Percentiles rank a stretch among this genome's conserved stretches.
These are phyloP conservation scores for Talaromyces pinophilus DNA, from an alignment of 2,329 filamentous ascomycete genomes.

Conservation along the genomic window DNA sequence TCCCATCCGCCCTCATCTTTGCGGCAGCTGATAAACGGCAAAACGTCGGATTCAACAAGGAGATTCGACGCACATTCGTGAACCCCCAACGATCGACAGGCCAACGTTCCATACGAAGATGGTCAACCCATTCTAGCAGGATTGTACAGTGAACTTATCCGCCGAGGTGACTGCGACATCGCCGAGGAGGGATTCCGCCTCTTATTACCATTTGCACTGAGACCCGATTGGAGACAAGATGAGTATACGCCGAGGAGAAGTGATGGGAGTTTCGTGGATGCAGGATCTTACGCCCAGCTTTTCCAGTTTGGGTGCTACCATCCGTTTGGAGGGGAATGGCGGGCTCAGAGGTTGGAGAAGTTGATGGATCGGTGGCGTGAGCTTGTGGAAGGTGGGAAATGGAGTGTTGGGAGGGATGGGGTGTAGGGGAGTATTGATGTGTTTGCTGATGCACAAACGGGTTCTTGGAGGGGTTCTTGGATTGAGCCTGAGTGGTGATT, in stretches of 20 bases:
- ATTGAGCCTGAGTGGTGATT: slow-evolving; percentile 19
- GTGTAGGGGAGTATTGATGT: slow-evolving; percentile 27
- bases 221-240: neutral
- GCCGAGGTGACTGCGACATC: neutral
- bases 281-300: slow-evolving; percentile 15
- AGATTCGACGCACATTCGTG: slow-evolving; percentile 3
- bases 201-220: slow-evolving; percentile 1
- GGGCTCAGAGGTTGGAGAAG: slow-evolving; percentile 26
- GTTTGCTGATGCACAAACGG: slow-evolving; percentile 25
- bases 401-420: slow-evolving; percentile 27
- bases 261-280: slow-evolving; percentile 17
- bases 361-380: slow-evolving; percentile 26
- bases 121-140: neutral
- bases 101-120: neutral
- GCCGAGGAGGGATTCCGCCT: slow-evolving; percentile 20
- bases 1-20: slow-evolving; percentile 11
- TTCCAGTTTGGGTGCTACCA: slow-evolving; percentile 18
- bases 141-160: slow-evolving; percentile 13
- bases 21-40: neutral
- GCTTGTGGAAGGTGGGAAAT: slow-evolving; percentile 26
- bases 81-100: neutral
- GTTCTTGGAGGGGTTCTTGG: slow-evolving; percentile 24
- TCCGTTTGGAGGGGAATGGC: slow-evolving; percentile 23
- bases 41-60: neutral
- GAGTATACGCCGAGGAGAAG: neutral